phyloP scores from a whole-genome alignment of 306 rosid species.

The Sphenostylis stenocarpa region DNA sequence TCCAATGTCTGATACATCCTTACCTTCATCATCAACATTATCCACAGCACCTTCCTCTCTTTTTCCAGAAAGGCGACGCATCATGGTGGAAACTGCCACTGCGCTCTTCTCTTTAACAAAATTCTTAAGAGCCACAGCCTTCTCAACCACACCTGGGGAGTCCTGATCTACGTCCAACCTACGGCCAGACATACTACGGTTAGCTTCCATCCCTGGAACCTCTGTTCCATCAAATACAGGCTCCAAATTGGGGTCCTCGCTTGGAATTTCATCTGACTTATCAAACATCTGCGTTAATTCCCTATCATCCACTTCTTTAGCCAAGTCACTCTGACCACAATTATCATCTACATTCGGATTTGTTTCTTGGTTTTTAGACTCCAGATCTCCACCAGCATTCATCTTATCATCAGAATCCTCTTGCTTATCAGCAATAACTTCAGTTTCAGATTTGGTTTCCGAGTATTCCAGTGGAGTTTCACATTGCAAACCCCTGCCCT shows the following conservation, averaged over 20 bases:
- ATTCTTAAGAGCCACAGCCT: conserved; percentile 75
- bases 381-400: conserved; percentile 29
- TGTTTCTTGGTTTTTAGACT: conserved; percentile 37
- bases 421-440: conserved; percentile 14
- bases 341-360: conserved; percentile 15
- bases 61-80: conserved; percentile 80
- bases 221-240: conserved; percentile 86
- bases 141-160: conserved; percentile 67
- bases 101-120: conserved; percentile 69
- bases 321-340: conserved; percentile 22
- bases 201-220: conserved; percentile 68
- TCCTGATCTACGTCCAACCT: conserved; percentile 56
- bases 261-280: conserved; percentile 46
- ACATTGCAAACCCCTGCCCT: conserved; percentile 24
- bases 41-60: conserved; percentile 43
- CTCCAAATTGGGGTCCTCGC: conserved; percentile 60
- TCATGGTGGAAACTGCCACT: conserved; percentile 66
- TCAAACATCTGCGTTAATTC: conserved; percentile 36
- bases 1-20: conserved; percentile 41
- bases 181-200: conserved; percentile 47
- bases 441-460: conserved; percentile 37
- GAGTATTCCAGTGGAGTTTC: conserved; percentile 27
- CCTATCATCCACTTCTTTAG: conserved; percentile 23
- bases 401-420: conserved; percentile 35
- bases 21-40: conserved; percentile 38